Evolutionary conservation across 176 grass and related monocot species (phyloP).

Genomic region (Musa itinerans): DNA sequence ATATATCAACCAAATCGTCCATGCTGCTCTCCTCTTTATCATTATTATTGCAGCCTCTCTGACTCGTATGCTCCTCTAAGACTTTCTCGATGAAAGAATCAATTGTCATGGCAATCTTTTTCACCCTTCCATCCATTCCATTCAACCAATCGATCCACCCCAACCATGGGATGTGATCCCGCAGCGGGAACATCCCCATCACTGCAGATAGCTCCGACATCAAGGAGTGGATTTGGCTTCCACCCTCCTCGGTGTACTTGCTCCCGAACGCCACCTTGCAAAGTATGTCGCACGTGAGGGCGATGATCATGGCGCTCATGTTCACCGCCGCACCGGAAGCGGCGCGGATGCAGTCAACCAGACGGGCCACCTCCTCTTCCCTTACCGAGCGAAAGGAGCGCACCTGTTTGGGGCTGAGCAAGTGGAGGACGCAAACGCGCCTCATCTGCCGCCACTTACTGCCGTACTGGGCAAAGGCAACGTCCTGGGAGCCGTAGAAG

Average conservation of each 20-base stretch:
- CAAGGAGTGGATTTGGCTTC: neutral
- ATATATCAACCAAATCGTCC: neutral
- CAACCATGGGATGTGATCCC: slow-evolving; percentile 12
- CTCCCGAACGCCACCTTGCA: slow-evolving; percentile 21
- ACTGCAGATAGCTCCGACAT: neutral
- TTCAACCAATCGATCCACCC: slow-evolving; percentile 20
- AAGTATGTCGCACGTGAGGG: slow-evolving; percentile 1
- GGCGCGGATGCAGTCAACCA: neutral
- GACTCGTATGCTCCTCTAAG: slow-evolving; percentile 9
- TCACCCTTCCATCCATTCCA: slow-evolving; percentile 20
- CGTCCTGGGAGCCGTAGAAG: neutral
- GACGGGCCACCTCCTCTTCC: slow-evolving; percentile 3
- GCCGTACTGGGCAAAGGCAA: neutral
- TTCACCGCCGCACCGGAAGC: neutral
- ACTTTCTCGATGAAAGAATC: slow-evolving; percentile 21
- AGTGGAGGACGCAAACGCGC: neutral
- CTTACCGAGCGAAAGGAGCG: neutral
- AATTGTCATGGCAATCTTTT: neutral
- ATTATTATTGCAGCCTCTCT: no score
- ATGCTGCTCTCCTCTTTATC: neutral
- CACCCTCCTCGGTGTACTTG: neutral
- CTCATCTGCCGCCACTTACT: neutral
- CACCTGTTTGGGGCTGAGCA: neutral
- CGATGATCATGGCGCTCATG: slow-evolving; percentile 3
- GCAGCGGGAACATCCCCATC: slow-evolving; percentile 1